Evolutionary conservation across 768 basidiomycete genomes (phyloP).

Genomic region (Strobilomyces confusus): DNA sequence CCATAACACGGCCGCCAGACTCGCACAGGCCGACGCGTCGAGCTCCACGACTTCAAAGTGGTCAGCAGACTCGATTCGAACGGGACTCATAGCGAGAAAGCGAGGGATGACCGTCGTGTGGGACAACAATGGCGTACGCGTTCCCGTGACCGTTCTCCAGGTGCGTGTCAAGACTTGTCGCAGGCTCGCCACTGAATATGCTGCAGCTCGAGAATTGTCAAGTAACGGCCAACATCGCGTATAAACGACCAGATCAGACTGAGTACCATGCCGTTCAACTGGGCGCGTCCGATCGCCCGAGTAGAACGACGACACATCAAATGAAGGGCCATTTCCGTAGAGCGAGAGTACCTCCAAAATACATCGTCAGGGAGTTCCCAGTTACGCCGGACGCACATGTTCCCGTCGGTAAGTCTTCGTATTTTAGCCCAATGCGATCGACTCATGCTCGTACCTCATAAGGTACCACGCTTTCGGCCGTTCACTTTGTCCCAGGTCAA

Average conservation of each 20-base stretch:
- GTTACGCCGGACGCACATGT: slow-evolving; percentile 88
- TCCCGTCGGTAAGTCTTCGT: slow-evolving; percentile 64
- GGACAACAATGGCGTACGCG: slow-evolving; percentile 82
- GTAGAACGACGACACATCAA: slow-evolving; percentile 68
- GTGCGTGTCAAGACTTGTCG: slow-evolving; percentile 40
- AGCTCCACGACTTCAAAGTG: slow-evolving; percentile 51
- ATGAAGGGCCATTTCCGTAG: slow-evolving; percentile 90
- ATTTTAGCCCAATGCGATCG: background rate
- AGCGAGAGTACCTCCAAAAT: slow-evolving; percentile 79
- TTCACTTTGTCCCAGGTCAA: slow-evolving; percentile 97
- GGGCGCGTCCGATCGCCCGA: slow-evolving; percentile 71
- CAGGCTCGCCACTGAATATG: slow-evolving; percentile 11
- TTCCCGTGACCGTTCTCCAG: slow-evolving; percentile 94
- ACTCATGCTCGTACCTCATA: background rate
- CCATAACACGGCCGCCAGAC: slow-evolving; percentile 39
- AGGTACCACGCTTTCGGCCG: slow-evolving; percentile 88
- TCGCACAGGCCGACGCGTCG: slow-evolving; percentile 27
- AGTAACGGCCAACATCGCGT: slow-evolving; percentile 75
- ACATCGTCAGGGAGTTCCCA: slow-evolving; percentile 81
- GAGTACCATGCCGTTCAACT: slow-evolving; percentile 93
- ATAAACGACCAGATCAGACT: slow-evolving; percentile 58
- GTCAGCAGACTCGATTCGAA: slow-evolving; percentile 81
- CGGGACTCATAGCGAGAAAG: slow-evolving; percentile 91
- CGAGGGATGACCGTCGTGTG: slow-evolving; percentile 94
- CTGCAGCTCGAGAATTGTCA: slow-evolving; percentile 80